A percentile compares a stretch with the other conserved stretches of the same genome.
These are phyloP conservation scores for Aurantiochytrium sp. DNA, from an alignment of 108 stramenopile species.

Conservation along the genomic window DNA sequence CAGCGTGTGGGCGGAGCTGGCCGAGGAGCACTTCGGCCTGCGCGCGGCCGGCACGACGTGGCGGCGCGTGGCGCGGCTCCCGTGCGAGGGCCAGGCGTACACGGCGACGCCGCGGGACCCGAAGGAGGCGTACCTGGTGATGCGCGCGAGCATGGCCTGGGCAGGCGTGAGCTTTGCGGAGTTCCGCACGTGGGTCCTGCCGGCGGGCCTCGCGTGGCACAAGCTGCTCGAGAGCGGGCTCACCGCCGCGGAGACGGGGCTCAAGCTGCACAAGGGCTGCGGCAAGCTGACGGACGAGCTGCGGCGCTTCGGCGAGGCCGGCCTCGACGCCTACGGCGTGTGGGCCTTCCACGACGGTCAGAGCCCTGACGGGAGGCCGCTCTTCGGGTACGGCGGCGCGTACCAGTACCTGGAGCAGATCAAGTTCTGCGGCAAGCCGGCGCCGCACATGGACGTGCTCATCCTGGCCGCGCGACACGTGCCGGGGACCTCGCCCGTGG, in stretches of 20 bases:
- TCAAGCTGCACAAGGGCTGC: background rate
- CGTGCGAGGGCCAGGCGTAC: background rate
- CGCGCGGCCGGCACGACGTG: background rate
- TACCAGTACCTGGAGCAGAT: background rate
- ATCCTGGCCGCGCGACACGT: background rate
- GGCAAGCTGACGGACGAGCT: background rate
- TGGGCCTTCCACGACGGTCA: background rate
- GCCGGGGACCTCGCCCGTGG: background rate
- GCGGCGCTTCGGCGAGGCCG: background rate
- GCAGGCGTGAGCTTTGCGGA: background rate
- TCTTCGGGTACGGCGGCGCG: background rate
- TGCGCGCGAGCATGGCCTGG: background rate
- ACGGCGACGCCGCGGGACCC: background rate
- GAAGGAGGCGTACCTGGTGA: background rate
- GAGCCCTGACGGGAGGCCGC: background rate
- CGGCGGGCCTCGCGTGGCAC: background rate
- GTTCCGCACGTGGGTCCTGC: background rate
- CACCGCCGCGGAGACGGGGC: background rate
- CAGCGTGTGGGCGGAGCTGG: background rate
- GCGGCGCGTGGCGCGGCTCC: background rate
- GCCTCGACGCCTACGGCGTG: background rate
- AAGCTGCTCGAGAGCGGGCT: background rate
- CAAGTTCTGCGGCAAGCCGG: background rate
- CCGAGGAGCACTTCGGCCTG: background rate
- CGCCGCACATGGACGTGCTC: background rate